Evolutionary conservation across 805 yeast genomes (phyloP).

Genomic region (Komagataella populi): DNA sequence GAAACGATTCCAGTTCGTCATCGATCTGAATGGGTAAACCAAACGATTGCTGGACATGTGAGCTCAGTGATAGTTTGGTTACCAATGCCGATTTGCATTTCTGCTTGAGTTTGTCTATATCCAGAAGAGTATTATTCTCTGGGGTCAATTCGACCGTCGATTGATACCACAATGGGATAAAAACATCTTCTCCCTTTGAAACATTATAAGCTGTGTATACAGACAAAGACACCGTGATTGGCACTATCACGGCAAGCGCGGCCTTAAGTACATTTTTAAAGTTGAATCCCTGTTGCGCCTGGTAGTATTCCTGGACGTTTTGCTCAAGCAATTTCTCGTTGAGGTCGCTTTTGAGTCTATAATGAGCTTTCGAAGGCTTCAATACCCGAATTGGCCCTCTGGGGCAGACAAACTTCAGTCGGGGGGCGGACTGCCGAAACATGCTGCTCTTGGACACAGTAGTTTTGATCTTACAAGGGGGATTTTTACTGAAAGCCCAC

Average conservation of each 20-base stretch:
- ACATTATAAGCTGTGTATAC: constrained; percentile 17
- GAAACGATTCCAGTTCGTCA: constrained; percentile 14
- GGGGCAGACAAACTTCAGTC: not conserved
- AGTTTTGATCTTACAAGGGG: not conserved
- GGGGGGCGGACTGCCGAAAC: not conserved
- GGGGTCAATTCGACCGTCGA: constrained; percentile 13
- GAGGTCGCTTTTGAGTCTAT: not conserved
- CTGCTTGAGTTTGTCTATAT: constrained; percentile 14
- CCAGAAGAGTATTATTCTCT: constrained; percentile 14
- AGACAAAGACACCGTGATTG: constrained; percentile 9
- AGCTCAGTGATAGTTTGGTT: constrained; percentile 16
- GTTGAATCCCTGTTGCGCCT: not conserved
- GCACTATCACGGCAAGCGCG: constrained; percentile 4
- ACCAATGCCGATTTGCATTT: constrained; percentile 12
- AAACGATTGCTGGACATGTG: constrained; percentile 11
- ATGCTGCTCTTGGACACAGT: not conserved
- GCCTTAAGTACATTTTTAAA: not conserved
- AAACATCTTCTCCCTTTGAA: constrained; percentile 14
- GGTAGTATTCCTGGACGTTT: not conserved
- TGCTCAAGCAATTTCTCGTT: not conserved
- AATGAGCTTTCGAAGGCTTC: not conserved
- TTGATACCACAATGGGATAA: constrained; percentile 17
- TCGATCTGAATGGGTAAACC: constrained; percentile 17
- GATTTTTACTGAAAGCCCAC: not conserved
- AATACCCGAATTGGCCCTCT: not conserved